Conservation (phyloP, 805 yeast genomes). For the Ogataea nitratoaversa region DNA sequence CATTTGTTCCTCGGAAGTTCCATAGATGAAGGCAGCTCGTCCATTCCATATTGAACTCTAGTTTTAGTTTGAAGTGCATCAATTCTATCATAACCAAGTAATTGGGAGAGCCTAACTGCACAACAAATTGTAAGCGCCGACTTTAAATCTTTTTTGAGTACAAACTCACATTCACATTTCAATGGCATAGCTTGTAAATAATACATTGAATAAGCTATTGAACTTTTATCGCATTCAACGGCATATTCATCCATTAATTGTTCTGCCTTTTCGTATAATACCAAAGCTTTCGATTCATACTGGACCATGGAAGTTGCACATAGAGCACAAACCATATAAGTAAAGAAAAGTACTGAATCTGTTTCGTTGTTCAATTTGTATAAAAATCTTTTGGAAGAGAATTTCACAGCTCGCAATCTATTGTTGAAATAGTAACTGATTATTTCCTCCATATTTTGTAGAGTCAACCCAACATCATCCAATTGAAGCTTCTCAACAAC, state of each 20-base stretch:
- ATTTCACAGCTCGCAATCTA: conserved; percentile 10
- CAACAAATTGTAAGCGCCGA: conserved; percentile 25
- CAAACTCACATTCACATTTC: conserved; percentile 25
- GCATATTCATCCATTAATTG: conserved; percentile 15
- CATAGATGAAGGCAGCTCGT: background rate
- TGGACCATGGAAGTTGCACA: conserved; percentile 15
- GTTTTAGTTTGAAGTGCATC: conserved; percentile 13
- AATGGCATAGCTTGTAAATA: conserved; percentile 23
- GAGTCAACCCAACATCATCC: conserved; percentile 14
- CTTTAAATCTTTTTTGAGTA: conserved; percentile 22
- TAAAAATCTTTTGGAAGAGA: conserved; percentile 18
- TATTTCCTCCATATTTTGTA: conserved; percentile 18
- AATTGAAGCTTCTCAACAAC: conserved; percentile 7
- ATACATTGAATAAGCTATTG: conserved; percentile 17
- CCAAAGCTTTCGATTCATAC: conserved; percentile 14
- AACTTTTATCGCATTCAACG: conserved; percentile 13
- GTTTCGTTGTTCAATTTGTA: conserved; percentile 17
- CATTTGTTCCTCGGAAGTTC: background rate
- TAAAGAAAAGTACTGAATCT: conserved; percentile 12
- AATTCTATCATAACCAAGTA: conserved; percentile 27
- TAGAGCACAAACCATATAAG: conserved; percentile 23
- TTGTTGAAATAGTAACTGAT: conserved; percentile 15
- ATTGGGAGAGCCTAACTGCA: conserved; percentile 25
- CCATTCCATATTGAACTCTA: background rate
- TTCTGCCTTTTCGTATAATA: conserved; percentile 17